Evolutionary conservation across 2,329 filamentous ascomycete species (phyloP), one percentile per base, ranked within the genome.

Genomic region (Reticulascus tulasneorum): DNA sequence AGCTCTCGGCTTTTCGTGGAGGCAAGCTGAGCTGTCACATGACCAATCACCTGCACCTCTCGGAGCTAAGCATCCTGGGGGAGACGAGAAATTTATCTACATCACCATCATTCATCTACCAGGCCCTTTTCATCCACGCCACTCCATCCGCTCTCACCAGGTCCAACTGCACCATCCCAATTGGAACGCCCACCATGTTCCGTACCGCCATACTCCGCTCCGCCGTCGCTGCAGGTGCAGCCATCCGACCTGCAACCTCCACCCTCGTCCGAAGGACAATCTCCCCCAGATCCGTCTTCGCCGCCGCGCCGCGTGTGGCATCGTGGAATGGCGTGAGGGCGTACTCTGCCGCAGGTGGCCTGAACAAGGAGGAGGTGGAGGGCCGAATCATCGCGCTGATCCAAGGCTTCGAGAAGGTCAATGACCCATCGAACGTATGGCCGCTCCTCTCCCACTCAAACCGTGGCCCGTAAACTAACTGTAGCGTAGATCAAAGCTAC

Each of bases 331-430:
- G 79, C 52, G 74, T 86, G 58, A 77, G 93, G 68, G 85, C 81
- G 73, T 98, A 98, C 73, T 88, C 90, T 51, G 86, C 91, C 35
- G 82, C 77, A 42, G 79, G 82, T 47, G 82, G 83, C 50, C 78
- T 97, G 48, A 75, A 79, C 55, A 84, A 89, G 74, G 73, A 82
- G 38, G 88, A 95, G 71, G 86, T 95, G 40, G 84, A 94, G 71
- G 87, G 86, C 44, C 81, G 91, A 61, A 96, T 97, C 75, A 77
- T 94, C 64, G 86, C 88, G 66, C 74, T 98, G 56, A 67, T 98
- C 66, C 84, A 89, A 71, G 91, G 90, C 64, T 98, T 97, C 63
- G 93, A 98, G 73, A 98, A 98, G 85, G 84, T 88, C 66, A 77
- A 79, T 63, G 77, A 83, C 55, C 66, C 73, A 40, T 58, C 60